Base-by-base conservation (phyloP, 2,329 filamentous ascomycete species). In the Fusarium sp. region DNA sequence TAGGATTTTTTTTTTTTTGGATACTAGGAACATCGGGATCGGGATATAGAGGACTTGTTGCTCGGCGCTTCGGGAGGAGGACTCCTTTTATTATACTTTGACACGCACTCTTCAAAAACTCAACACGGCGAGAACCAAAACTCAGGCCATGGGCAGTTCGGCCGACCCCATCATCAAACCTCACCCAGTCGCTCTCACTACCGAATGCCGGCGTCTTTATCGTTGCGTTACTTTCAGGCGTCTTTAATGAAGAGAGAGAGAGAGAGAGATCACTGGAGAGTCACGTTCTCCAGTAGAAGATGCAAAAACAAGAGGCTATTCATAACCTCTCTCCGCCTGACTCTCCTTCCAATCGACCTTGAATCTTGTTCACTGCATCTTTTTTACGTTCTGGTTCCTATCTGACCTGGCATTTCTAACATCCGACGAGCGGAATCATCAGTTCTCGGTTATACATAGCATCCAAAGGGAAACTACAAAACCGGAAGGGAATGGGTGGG, bases 41-140 rank as follows among this genome's bases (percentile, higher is more conserved):
- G 46, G 60, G 61, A 65, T 65, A 69, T 68, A 64, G 65, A 70
- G 55, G 54, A 69, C 45, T 67, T 52, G 49, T 60, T 68, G 63
- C 67, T 69, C 65, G 67, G 61, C 65, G 63, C 61, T 57, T 37
- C 23, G 43, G 51, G 57, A 63, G 61, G 50, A 64, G 45, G 57
- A 47, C 35, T 49, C 33, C 9, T 47, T 49, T 38, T 31, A 49
- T 58, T 41, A 52, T 23, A 49, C 41, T 54, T 53, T 23, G 21
- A 47, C 47, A 36, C 43, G 17, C 36, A 36, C 37, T 21, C 48
- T 35, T 21, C 39, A 35, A 42, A 44, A 49, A 19, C 35, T 43
- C 44, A 49, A 25, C 38, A 19, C 19, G 19, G 19, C 19, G 19
- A 4, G 19, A 43, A 21, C 9, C 17, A 25, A 35, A 23, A 29